Evolutionary conservation across 2,329 filamentous ascomycete species (phyloP).

Genomic region (Thielaviopsis ethacetica): DNA sequence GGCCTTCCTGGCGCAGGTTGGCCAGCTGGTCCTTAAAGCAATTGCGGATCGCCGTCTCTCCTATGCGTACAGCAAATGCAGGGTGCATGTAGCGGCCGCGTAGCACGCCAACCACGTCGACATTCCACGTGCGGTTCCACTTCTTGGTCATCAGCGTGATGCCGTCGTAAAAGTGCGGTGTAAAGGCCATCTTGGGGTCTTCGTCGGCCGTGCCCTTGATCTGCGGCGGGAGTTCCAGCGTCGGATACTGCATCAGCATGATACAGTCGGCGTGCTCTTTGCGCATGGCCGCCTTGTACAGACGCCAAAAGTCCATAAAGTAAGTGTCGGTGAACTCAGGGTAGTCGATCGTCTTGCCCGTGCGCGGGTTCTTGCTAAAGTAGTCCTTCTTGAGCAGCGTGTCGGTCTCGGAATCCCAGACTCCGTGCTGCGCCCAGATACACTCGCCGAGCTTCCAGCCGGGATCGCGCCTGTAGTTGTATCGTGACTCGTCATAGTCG

Average conservation of each 20-base stretch:
- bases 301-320: conserved; percentile 73
- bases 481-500: conserved; percentile 61
- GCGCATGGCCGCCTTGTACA: conserved; percentile 59
- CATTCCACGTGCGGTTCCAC: conserved; percentile 95
- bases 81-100: conserved; percentile 78
- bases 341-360: conserved; percentile 60
- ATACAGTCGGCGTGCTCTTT: conserved; percentile 63
- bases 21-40: conserved; percentile 79
- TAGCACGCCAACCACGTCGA: conserved; percentile 84
- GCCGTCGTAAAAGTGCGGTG: conserved; percentile 92
- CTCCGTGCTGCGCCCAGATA: conserved; percentile 88
- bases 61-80: conserved; percentile 81
- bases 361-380: conserved; percentile 63
- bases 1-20: conserved; percentile 68
- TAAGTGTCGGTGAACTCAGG: conserved; percentile 80
- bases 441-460: conserved; percentile 90
- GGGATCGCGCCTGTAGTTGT: conserved; percentile 77
- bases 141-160: conserved; percentile 96
- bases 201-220: conserved; percentile 82
- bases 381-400: conserved; percentile 70
- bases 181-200: conserved; percentile 78
- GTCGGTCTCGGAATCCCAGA: conserved; percentile 77
- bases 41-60: conserved; percentile 85
- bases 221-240: conserved; percentile 75
- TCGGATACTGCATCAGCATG: conserved; percentile 80